phyloP scores from a whole-genome alignment of 306 rosid genomes.

The Casuarina equisetifolia region DNA sequence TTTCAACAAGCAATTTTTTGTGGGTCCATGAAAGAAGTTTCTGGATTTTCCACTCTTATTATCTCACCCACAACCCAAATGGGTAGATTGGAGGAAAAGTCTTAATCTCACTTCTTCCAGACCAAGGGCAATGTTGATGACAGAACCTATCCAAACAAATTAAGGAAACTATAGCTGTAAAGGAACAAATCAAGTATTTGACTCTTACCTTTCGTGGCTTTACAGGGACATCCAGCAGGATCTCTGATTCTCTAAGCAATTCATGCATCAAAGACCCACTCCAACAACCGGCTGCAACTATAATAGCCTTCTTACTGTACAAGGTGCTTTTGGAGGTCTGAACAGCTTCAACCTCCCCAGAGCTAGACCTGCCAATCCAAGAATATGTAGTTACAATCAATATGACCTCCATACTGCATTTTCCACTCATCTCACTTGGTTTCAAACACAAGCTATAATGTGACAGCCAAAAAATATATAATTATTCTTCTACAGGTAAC shows the following conservation, averaged over 20 bases:
- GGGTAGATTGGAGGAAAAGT: constrained; percentile 8
- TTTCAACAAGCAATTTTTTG: background rate
- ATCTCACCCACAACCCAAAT: background rate
- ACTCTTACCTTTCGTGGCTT: constrained; percentile 80
- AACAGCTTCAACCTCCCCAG: constrained; percentile 53
- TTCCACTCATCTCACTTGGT: constrained; percentile 6
- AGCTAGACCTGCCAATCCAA: constrained; percentile 53
- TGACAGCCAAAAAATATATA: background rate
- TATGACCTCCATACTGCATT: constrained; percentile 4
- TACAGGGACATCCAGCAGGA: constrained; percentile 66
- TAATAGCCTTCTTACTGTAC: constrained; percentile 66
- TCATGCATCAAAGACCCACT: constrained; percentile 83
- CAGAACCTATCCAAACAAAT: constrained; percentile 9
- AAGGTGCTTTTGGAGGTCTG: constrained; percentile 60
- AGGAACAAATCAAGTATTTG: constrained; percentile 19
- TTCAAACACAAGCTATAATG: constrained; percentile 9
- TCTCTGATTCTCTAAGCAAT: constrained; percentile 54
- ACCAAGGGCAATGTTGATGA: constrained; percentile 7
- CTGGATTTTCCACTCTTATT: background rate
- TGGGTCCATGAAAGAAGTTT: background rate
- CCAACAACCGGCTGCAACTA: constrained; percentile 96
- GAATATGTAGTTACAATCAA: constrained; percentile 16
- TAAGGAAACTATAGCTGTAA: constrained; percentile 19
- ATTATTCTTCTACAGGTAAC: background rate
- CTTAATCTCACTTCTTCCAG: background rate